Evolutionary conservation across 805 yeast species (phyloP).

Genomic region (Pichia manshurica): DNA sequence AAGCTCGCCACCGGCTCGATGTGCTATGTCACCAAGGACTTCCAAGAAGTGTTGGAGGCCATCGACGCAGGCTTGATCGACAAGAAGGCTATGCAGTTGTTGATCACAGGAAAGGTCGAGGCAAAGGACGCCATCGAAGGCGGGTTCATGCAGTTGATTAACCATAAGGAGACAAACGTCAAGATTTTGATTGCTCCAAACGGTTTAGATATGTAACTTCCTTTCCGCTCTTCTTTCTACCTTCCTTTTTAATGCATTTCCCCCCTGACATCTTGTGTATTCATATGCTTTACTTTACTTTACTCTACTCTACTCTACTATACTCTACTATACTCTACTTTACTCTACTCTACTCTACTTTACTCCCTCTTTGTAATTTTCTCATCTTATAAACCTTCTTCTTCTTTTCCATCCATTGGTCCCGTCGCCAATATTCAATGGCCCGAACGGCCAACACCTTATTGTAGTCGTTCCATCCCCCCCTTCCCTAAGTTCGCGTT

Average conservation of each 20-base stretch:
- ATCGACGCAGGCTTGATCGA: constrained; percentile 42
- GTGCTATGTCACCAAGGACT: constrained; percentile 53
- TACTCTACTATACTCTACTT: too few relatives aligned
- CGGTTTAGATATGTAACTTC: constrained; percentile 16
- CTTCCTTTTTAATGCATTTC: too few relatives aligned
- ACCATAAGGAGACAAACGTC: constrained; percentile 50
- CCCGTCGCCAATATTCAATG: too few relatives aligned
- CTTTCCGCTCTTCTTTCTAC: background rate
- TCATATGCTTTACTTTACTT: too few relatives aligned
- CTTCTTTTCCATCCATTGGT: too few relatives aligned
- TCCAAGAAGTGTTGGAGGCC: constrained; percentile 49
- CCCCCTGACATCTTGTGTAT: too few relatives aligned
- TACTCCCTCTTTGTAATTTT: too few relatives aligned
- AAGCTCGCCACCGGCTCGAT: constrained; percentile 54
- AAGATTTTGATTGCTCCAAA: constrained; percentile 50
- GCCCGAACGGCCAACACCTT: too few relatives aligned
- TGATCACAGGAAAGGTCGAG: constrained; percentile 50
- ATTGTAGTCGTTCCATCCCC: too few relatives aligned
- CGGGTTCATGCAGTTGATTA: constrained; percentile 47
- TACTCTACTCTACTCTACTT: background rate
- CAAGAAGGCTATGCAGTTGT: constrained; percentile 36
- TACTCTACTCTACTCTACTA: too few relatives aligned
- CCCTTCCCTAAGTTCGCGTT: too few relatives aligned
- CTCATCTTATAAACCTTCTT: too few relatives aligned
- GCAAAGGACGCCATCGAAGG: constrained; percentile 47